phyloP scores from a whole-genome alignment of 2,329 filamentous ascomycete genomes.

The Stromatinia cepivora region DNA sequence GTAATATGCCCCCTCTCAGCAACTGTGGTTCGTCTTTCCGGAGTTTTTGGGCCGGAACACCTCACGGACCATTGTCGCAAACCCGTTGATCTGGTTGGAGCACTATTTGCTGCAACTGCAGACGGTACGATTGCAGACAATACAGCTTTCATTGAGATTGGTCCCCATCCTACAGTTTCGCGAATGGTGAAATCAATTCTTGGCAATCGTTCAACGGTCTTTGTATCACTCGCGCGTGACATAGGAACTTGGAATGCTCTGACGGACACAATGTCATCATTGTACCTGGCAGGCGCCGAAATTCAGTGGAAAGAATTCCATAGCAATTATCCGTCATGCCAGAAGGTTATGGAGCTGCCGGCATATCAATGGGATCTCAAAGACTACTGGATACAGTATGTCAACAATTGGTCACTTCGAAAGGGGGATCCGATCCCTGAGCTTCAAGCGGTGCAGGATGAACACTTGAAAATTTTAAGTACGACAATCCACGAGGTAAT shows the following conservation, averaged over 20 bases:
- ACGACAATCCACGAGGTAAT: conserved; percentile 24
- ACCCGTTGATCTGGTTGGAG: conserved; percentile 53
- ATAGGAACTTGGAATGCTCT: neutral
- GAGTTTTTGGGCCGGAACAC: conserved; percentile 4
- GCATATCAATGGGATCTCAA: conserved; percentile 67
- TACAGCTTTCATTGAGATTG: conserved; percentile 56
- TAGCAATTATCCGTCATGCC: neutral
- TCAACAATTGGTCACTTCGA: conserved; percentile 54
- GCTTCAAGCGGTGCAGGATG: conserved; percentile 29
- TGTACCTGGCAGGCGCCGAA: conserved; percentile 5
- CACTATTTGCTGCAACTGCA: conserved; percentile 62
- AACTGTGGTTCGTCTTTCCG: neutral
- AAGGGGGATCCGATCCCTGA: conserved; percentile 51
- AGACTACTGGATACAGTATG: conserved; percentile 62
- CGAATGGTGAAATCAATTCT: conserved; percentile 16
- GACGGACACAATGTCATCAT: neutral
- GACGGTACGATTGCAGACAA: neutral
- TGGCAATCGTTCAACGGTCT: neutral
- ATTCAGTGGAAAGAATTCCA: conserved; percentile 19
- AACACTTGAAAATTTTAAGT: neutral
- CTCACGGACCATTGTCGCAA: neutral
- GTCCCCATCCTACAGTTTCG: conserved; percentile 62
- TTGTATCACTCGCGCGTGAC: neutral
- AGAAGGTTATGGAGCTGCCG: conserved; percentile 45
- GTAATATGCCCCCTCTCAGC: conserved; percentile 3